Conservation (phyloP, 2,329 filamentous ascomycete species). For the Aphanocladium album region DNA sequence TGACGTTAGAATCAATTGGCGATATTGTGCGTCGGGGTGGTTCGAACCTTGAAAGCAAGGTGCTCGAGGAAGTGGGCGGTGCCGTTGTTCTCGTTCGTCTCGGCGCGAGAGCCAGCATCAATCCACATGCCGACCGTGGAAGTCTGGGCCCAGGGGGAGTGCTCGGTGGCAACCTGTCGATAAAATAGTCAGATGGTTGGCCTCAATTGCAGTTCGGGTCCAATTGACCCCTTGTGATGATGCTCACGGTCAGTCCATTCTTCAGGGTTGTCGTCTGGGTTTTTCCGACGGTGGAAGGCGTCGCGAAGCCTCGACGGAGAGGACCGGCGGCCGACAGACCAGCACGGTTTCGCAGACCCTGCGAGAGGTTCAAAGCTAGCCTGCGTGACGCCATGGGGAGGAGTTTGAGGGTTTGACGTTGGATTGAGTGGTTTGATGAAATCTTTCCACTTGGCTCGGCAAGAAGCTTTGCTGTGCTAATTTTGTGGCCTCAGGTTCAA, state of each 20-base stretch:
- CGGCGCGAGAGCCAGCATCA: constrained; percentile 94
- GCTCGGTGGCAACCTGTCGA: constrained; percentile 85
- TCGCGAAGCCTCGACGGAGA: constrained; percentile 83
- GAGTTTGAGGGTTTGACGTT: constrained; percentile 44
- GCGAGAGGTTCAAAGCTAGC: constrained; percentile 90
- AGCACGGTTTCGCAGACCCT: constrained; percentile 82
- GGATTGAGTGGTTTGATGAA: constrained; percentile 54
- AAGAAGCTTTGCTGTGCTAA: constrained; percentile 41
- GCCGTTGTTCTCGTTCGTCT: constrained; percentile 98
- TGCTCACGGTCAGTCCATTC: constrained; percentile 89
- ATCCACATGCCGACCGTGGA: constrained; percentile 99
- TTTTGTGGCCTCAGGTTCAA: constrained; percentile 40
- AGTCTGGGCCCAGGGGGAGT: constrained; percentile 97
- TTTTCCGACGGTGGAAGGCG: constrained; percentile 73
- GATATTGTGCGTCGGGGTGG: neutral
- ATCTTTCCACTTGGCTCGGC: constrained; percentile 41
- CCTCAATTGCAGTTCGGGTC: constrained; percentile 19
- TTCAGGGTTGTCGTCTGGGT: constrained; percentile 94
- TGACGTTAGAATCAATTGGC: neutral
- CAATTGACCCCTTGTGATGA: constrained; percentile 34
- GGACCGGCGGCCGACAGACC: constrained; percentile 73
- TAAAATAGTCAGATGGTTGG: constrained; percentile 23
- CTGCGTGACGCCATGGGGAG: constrained; percentile 88
- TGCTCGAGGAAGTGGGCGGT: constrained; percentile 99
- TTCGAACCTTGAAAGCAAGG: constrained; percentile 92